Conservation (phyloP, 345 rosid species). For the Cardamine chenopodiifolia region DNA sequence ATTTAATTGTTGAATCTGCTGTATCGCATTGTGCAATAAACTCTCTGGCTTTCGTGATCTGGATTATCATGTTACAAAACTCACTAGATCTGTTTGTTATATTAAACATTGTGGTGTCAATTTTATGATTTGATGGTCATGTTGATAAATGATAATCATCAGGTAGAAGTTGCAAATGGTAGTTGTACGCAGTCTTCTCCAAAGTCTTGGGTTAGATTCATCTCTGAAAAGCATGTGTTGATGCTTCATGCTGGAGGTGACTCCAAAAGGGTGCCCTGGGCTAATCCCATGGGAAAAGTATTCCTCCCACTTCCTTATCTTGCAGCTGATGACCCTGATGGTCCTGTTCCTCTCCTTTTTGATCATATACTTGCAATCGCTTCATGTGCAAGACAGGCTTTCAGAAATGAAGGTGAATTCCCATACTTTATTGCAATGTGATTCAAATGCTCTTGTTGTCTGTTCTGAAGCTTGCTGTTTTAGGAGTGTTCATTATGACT, state of each 20-base stretch:
- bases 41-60: conserved; percentile 9
- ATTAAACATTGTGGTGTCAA: neutral
- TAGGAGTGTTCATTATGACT: neutral
- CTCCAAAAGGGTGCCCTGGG: conserved; percentile 99
- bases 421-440: neutral
- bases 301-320: conserved; percentile 93
- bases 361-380: conserved; percentile 97
- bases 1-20: neutral
- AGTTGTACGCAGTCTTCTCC: conserved; percentile 40
- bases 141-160: conserved; percentile 41
- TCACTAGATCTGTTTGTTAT: conserved; percentile 28
- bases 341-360: conserved; percentile 91
- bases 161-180: conserved; percentile 54
- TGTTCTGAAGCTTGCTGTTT: neutral
- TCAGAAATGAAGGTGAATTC: conserved; percentile 62
- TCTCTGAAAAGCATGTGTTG: conserved; percentile 74
- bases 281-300: conserved; percentile 98
- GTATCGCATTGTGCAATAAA: conserved; percentile 12
- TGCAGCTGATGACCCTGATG: conserved; percentile 94
- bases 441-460: neutral
- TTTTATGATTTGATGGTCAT: conserved; percentile 25
- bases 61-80: neutral
- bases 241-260: conserved; percentile 99
- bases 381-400: conserved; percentile 88
- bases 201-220: conserved; percentile 47